Conservation (phyloP, 306 rosid species). For the Cucumis melo region DNA sequence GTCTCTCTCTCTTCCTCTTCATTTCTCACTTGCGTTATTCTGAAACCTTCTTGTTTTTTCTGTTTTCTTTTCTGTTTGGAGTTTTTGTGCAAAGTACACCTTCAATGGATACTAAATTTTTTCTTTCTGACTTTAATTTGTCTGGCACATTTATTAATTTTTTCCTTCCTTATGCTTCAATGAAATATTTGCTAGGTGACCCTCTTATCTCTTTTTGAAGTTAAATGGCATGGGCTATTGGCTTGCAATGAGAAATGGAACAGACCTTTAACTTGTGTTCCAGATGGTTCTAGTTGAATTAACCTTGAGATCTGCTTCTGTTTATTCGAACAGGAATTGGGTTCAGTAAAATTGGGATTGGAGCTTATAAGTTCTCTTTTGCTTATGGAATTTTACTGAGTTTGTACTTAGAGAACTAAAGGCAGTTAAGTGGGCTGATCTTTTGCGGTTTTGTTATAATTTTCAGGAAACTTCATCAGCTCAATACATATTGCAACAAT, state of each 20-base stretch:
- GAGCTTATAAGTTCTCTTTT: background rate
- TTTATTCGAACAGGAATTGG: background rate
- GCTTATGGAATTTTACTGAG: background rate
- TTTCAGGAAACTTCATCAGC: conserved; percentile 95
- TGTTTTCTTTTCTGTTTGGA: background rate
- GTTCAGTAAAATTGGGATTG: background rate
- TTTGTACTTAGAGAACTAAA: background rate
- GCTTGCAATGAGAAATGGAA: background rate
- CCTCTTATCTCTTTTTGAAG: background rate
- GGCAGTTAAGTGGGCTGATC: background rate
- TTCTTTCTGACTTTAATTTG: background rate
- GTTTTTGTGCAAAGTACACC: background rate
- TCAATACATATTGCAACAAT: conserved; percentile 95
- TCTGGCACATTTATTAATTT: background rate
- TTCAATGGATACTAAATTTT: background rate
- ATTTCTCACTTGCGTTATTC: background rate
- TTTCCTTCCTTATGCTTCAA: background rate
- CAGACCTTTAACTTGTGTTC: background rate
- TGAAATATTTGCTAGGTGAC: background rate
- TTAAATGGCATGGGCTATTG: background rate
- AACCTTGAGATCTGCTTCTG: background rate
- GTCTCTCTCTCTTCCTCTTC: conserved; percentile 11
- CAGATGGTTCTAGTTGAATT: background rate
- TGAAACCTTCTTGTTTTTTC: background rate
- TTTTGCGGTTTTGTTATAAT: background rate